phyloP scores from a whole-genome alignment of 139 green algal species.

The Tetradesmus obliquus region DNA sequence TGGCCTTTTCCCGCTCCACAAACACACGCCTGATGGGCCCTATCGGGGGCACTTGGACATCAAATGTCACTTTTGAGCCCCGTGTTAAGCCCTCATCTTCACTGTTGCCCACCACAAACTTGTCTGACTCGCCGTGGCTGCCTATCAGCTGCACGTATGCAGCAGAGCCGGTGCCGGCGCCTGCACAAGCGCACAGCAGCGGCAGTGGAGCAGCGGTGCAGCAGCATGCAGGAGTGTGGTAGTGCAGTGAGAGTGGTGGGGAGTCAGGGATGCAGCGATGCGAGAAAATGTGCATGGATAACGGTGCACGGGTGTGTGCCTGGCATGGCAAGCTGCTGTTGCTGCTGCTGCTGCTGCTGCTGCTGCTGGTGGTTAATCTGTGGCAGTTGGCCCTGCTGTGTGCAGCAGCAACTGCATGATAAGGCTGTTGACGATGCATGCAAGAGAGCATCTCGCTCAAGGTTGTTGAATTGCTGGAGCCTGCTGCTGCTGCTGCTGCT shows the following conservation, averaged over 20 bases:
- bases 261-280: no score
- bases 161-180: slow-evolving; percentile 69
- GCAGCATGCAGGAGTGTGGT: neutral
- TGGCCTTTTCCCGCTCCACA: slow-evolving; percentile 57
- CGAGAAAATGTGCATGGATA: no score
- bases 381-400: no score
- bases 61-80: slow-evolving; percentile 64
- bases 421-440: no score
- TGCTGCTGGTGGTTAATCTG: no score
- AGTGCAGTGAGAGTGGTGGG: no score
- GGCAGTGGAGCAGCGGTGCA: neutral
- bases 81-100: slow-evolving; percentile 70
- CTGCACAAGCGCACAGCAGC: neutral
- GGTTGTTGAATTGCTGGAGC: neutral
- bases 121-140: slow-evolving; percentile 54
- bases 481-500: neutral
- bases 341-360: no score
- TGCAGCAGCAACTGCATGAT: no score
- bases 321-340: no score
- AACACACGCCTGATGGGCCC: slow-evolving; percentile 69
- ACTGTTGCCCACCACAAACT: slow-evolving; percentile 57
- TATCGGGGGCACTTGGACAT: slow-evolving; percentile 53
- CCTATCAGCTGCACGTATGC: slow-evolving; percentile 70
- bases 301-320: no score
- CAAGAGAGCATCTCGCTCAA: neutral